Conservation (phyloP, 805 yeast genomes). For the Candida yuanshanica region DNA sequence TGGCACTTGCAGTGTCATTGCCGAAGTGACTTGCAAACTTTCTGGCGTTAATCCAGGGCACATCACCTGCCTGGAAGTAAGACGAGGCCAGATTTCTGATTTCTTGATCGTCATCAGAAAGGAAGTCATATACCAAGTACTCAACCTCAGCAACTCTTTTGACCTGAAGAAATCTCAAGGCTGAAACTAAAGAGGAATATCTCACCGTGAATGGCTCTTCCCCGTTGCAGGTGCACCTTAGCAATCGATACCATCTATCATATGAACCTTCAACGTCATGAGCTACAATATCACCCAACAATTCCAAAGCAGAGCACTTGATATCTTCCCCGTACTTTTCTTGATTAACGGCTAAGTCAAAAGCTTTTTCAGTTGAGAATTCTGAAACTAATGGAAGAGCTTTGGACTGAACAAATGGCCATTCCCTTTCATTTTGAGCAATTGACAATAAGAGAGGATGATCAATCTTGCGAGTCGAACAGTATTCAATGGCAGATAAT, state of each 20-base stretch:
- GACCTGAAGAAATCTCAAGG: slow-evolving; percentile 25
- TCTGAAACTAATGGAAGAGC: slow-evolving; percentile 24
- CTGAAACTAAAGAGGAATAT: slow-evolving; percentile 39
- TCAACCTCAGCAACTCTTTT: slow-evolving; percentile 15
- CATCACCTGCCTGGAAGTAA: slow-evolving; percentile 31
- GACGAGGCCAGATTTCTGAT: slow-evolving; percentile 44
- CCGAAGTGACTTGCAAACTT: slow-evolving; percentile 17
- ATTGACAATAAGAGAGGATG: slow-evolving; percentile 13
- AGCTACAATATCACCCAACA: slow-evolving; percentile 41
- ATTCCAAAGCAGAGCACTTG: slow-evolving; percentile 43
- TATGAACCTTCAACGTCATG: slow-evolving; percentile 24
- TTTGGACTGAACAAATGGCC: slow-evolving; percentile 42
- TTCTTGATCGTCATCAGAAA: slow-evolving; percentile 65
- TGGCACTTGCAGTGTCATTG: slow-evolving; percentile 1
- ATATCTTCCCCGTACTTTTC: slow-evolving; percentile 38
- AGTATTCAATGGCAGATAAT: slow-evolving; percentile 32
- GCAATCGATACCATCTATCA: slow-evolving; percentile 9
- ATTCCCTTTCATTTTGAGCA: slow-evolving; percentile 23
- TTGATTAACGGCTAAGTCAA: slow-evolving; percentile 27
- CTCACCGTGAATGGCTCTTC: slow-evolving; percentile 40
- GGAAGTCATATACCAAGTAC: slow-evolving; percentile 30
- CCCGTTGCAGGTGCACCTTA: slow-evolving; percentile 28
- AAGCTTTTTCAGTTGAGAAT: slow-evolving; percentile 19
- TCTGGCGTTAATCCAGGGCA: slow-evolving; percentile 31
- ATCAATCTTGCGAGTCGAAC: slow-evolving; percentile 10